Conservation (phyloP, 345 rosid species). For the Euphorbia peplus region DNA sequence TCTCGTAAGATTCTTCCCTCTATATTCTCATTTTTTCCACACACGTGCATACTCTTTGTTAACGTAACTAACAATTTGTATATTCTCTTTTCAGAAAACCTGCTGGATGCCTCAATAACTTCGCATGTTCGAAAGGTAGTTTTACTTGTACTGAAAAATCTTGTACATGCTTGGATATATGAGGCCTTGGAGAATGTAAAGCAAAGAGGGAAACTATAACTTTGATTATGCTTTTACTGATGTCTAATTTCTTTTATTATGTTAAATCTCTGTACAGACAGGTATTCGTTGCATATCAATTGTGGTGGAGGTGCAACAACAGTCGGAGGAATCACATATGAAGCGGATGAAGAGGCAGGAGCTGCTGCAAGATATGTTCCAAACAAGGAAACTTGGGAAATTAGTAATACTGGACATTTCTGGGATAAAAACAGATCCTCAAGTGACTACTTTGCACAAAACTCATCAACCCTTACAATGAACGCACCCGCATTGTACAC, state of each 20-base stretch:
- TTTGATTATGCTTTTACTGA: not conserved
- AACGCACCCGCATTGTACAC: constrained; percentile 1
- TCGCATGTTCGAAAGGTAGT: constrained; percentile 18
- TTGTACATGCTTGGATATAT: not conserved
- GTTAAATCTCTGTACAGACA: constrained; percentile 3
- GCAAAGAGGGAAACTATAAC: not conserved
- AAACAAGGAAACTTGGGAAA: constrained; percentile 3
- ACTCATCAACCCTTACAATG: constrained; percentile 10
- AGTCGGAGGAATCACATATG: constrained; percentile 12
- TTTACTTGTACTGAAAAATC: not conserved
- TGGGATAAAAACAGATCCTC: constrained; percentile 12
- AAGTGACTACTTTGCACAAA: constrained; percentile 9
- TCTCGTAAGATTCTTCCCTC: constrained; percentile 16
- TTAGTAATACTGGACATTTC: constrained; percentile 13
- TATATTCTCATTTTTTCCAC: not conserved
- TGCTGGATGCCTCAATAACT: constrained; percentile 3
- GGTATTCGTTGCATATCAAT: constrained; percentile 18
- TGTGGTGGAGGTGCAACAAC: constrained; percentile 13
- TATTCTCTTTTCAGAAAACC: constrained; percentile 5
- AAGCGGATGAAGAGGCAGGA: constrained; percentile 1
- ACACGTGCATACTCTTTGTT: not conserved
- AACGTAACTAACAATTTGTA: not conserved
- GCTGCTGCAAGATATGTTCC: constrained; percentile 10
- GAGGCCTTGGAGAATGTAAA: not conserved
- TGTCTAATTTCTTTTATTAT: not conserved